Conservation (phyloP, 2,329 filamentous ascomycete genomes). For the Fusarium annulatum region DNA sequence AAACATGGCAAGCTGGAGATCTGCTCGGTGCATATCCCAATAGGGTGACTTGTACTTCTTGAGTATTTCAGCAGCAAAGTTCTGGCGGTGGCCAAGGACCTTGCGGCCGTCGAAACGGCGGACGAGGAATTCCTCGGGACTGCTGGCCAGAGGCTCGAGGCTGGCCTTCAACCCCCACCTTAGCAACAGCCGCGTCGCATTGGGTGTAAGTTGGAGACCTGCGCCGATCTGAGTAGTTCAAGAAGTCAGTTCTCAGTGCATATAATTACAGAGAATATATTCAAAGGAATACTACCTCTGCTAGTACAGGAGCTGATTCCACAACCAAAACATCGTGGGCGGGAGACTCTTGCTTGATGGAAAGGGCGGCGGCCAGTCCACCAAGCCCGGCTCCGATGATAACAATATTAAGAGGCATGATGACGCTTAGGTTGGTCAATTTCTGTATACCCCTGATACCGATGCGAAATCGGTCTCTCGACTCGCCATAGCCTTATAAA, state of each 20-base stretch:
- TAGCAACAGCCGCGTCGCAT: background rate
- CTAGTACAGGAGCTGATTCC: constrained; percentile 4
- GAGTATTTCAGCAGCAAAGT: constrained; percentile 9
- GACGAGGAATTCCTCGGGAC: constrained; percentile 9
- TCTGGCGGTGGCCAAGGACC: constrained; percentile 1
- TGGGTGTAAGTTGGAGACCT: background rate
- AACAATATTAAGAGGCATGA: constrained; percentile 15
- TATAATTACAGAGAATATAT: accelerated
- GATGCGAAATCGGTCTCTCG: background rate
- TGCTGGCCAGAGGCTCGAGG: background rate
- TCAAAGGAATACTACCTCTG: too few species aligned
- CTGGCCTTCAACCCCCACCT: background rate
- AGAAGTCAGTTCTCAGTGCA: background rate
- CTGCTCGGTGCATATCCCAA: constrained; percentile 13
- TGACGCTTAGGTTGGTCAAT: background rate
- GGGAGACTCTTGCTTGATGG: constrained; percentile 11
- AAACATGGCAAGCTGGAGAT: constrained; percentile 16
- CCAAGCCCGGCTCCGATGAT: background rate
- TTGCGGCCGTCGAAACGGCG: constrained; percentile 8
- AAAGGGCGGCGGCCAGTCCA: constrained; percentile 3
- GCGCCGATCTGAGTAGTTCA: background rate
- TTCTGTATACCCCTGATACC: background rate
- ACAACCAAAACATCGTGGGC: background rate
- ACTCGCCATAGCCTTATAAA: background rate
- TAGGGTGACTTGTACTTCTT: constrained; percentile 8